Evolutionary conservation across 192 early-diverging fungal species (phyloP).

Genomic region (Entrophospora sp.): DNA sequence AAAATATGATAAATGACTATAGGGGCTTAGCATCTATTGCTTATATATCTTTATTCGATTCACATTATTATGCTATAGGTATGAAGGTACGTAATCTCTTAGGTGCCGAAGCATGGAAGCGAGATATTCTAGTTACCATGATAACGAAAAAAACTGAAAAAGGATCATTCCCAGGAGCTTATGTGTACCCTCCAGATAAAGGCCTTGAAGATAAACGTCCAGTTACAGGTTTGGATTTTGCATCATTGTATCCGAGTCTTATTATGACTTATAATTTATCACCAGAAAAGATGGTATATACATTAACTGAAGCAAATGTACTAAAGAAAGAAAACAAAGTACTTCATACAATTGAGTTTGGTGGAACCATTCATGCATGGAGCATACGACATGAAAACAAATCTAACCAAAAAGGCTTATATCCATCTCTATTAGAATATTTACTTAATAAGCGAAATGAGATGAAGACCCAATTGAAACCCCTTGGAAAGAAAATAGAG

Average conservation of each 20-base stretch:
- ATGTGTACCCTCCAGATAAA: not conserved
- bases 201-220: not conserved
- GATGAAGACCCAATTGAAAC: not conserved
- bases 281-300: not conserved
- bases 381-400: not conserved
- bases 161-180: not conserved
- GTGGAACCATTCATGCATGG: not conserved
- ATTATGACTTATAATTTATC: not conserved
- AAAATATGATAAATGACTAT: not conserved
- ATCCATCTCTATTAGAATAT: not conserved
- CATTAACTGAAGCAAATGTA: not conserved
- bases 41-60: not conserved
- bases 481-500: not conserved
- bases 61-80: not conserved
- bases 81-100: conserved; percentile 16
- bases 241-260: conserved; percentile 9
- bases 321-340: not conserved
- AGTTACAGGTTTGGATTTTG: conserved; percentile 6
- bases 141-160: not conserved
- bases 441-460: not conserved
- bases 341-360: not conserved
- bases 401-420: not conserved
- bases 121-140: not conserved
- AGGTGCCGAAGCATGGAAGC: not conserved
- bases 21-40: not conserved